Percentiles rank a stretch among this genome's conserved stretches.
phyloP scores from a whole-genome alignment of 495 filamentous ascomycete genomes.

The Schizothecium vesticola region DNA sequence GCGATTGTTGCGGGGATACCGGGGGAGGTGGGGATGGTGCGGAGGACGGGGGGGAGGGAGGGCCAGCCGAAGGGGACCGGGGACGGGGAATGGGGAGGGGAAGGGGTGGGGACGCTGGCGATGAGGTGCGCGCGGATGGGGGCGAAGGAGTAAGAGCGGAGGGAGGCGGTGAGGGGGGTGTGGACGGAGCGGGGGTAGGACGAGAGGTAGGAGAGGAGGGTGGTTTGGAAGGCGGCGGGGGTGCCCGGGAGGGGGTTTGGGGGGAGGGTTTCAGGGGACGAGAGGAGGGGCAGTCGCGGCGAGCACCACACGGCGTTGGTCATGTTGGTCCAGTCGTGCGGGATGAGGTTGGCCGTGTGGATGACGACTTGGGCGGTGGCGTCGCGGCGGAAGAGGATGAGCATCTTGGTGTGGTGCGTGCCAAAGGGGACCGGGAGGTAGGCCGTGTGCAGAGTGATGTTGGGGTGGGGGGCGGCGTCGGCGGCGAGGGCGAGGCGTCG shows the following conservation, averaged over 20 bases:
- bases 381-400: constrained; percentile 74
- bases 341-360: constrained; percentile 87
- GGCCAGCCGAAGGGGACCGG: not conserved
- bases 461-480: constrained; percentile 54
- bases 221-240: constrained; percentile 59
- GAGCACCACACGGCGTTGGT: constrained; percentile 79
- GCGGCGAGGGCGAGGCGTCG: constrained; percentile 55
- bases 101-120: constrained; percentile 59
- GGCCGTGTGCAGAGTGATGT: constrained; percentile 66
- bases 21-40: not conserved
- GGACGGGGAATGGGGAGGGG: no score
- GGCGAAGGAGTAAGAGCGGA: constrained; percentile 65
- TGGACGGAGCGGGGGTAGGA: constrained; percentile 55
- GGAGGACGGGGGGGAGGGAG: not conserved
- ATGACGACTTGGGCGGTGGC: constrained; percentile 74
- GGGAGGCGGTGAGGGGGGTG: constrained; percentile 46
- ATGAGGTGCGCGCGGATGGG: constrained; percentile 66
- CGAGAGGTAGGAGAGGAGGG: constrained; percentile 66
- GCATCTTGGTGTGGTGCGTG: constrained; percentile 78
- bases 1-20: constrained; percentile 41
- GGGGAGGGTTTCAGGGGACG: not conserved
- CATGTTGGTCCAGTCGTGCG: constrained; percentile 82
- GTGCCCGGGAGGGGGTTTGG: constrained; percentile 52
- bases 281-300: constrained; percentile 56
- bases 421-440: constrained; percentile 84